A percentile compares a stretch with the other conserved stretches of the same genome.
Evolutionary conservation across 768 basidiomycete genomes (phyloP).

Genomic region (Boletales sp.): DNA sequence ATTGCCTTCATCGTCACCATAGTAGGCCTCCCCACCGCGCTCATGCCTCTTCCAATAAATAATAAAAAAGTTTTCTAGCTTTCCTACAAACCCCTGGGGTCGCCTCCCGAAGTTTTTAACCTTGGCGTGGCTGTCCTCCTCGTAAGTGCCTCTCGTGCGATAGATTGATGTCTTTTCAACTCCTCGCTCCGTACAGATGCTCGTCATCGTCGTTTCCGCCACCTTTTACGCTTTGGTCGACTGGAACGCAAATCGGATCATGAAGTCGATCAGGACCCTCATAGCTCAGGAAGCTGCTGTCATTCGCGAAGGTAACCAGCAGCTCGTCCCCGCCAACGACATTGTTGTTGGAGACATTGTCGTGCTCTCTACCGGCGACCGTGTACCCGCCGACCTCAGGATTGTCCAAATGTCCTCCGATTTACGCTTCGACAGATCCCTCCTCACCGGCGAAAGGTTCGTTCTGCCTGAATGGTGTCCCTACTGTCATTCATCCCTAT

Average conservation of each 20-base stretch:
- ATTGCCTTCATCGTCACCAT: conserved; percentile 48
- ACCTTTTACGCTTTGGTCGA: conserved; percentile 51
- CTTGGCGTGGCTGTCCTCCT: conserved; percentile 51
- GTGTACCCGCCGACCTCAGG: conserved; percentile 58
- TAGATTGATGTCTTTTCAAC: not conserved
- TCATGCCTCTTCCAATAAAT: not conserved
- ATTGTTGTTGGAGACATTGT: conserved; percentile 58
- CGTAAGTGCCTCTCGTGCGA: conserved; percentile 28
- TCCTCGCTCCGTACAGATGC: conserved; percentile 29
- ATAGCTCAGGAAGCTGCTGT: conserved; percentile 58
- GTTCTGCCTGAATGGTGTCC: not conserved
- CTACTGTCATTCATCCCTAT: not conserved
- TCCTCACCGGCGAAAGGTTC: conserved; percentile 50
- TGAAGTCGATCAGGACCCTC: conserved; percentile 56
- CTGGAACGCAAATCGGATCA: conserved; percentile 46
- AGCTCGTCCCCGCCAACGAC: conserved; percentile 48
- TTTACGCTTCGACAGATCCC: conserved; percentile 49
- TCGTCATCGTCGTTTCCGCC: conserved; percentile 40
- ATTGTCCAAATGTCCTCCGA: conserved; percentile 51
- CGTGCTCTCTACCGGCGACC: conserved; percentile 50
- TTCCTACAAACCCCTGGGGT: conserved; percentile 49
- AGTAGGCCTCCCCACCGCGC: conserved; percentile 24
- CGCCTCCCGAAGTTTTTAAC: conserved; percentile 41
- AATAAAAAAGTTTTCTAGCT: conserved; percentile 34
- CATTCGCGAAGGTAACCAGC: conserved; percentile 45